Evolutionary conservation across 257 asterid species (phyloP), one percentile per base, ranked within the genome.

Genomic region (Coffea eugenioides): DNA sequence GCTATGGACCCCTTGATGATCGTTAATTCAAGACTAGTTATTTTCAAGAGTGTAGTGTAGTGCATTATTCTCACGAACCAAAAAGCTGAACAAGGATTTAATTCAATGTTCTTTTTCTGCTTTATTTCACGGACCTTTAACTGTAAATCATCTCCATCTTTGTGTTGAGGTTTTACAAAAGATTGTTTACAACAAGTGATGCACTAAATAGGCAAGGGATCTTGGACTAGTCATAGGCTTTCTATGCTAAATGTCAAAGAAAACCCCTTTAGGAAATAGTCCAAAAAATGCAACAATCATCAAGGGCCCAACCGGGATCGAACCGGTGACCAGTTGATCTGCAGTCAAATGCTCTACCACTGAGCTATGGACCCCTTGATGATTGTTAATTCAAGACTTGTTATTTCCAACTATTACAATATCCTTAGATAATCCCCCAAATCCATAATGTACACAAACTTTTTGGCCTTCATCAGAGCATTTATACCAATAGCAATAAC

Each of bases 321-420:
- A 72, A 76, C 73, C 80, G 59, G 72, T 41, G 75, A 13, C 67
- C 83, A 80, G 80, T 81, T 76, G 82, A 81, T 79, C 79, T 68
- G 80, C 74, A 76, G 79, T 51, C 79, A 82, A 74, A 39, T 82
- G 86, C 74, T 74, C 83, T 80, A 64, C 83, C 84, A 74, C 77
- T 83, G 81, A 77, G 84, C 84, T 77, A 77, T 71, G 79, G 76
- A 82, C 83, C 84, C 88, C 56, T 70, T 12, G 67, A 70, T 45
- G 36, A 45, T 70, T 61, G 67, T n/a, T 23, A 21, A n/a, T 61
- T 31, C 67, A 61, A 23, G 11, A 21, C 8, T 18, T 6, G n/a
- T 23, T 61, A 23, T 61, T 61, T n/a, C 15, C 43, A 4, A 39
- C 71, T 4, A 67, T 23, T 11, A 31, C 46, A 4, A 8, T 67